A percentile compares a stretch with the other conserved stretches of the same genome.
phyloP scores from a whole-genome alignment of 1,284 basidiomycete species.

The Puccinia coronata region DNA sequence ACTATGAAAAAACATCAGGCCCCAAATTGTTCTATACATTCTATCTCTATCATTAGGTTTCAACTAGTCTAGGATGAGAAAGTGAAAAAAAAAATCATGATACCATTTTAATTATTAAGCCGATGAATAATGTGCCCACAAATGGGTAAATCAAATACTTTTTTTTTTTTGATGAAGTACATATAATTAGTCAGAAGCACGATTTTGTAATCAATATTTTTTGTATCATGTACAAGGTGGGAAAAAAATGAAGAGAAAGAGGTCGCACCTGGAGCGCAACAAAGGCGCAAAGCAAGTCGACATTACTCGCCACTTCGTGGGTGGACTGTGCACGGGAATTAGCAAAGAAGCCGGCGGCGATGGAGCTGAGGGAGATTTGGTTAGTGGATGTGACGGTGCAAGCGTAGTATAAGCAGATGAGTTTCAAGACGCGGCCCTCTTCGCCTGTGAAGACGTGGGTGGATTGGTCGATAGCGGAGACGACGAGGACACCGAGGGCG shows the following conservation, averaged over 20 bases:
- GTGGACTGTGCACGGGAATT: neutral
- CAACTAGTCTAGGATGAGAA: too few relatives aligned
- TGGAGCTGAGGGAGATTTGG: slow-evolving; percentile 36
- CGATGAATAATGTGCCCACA: slow-evolving; percentile 32
- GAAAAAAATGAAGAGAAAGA: neutral
- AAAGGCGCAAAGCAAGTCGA: slow-evolving; percentile 42
- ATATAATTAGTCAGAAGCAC: neutral
- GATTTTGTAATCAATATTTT: neutral
- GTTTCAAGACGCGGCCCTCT: slow-evolving; percentile 10
- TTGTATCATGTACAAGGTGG: neutral
- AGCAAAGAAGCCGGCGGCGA: slow-evolving; percentile 13
- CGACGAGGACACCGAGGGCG: slow-evolving; percentile 4
- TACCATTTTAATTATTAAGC: slow-evolving; percentile 12
- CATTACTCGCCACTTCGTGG: slow-evolving; percentile 31
- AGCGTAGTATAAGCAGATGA: slow-evolving; percentile 41
- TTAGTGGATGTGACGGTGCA: slow-evolving; percentile 43
- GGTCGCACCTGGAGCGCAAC: slow-evolving; percentile 17
- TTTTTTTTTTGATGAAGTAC: neutral
- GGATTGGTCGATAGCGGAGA: slow-evolving; percentile 1
- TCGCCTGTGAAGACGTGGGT: slow-evolving; percentile 21
- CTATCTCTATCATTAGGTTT: too few relatives aligned
- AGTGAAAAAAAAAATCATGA: neutral
- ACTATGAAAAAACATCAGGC: too few relatives aligned
- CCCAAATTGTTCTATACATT: too few relatives aligned
- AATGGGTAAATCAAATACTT: slow-evolving; percentile 38